Evolutionary conservation across 768 basidiomycete species (phyloP).

Genomic region (Coprinellus aureogranulatus): DNA sequence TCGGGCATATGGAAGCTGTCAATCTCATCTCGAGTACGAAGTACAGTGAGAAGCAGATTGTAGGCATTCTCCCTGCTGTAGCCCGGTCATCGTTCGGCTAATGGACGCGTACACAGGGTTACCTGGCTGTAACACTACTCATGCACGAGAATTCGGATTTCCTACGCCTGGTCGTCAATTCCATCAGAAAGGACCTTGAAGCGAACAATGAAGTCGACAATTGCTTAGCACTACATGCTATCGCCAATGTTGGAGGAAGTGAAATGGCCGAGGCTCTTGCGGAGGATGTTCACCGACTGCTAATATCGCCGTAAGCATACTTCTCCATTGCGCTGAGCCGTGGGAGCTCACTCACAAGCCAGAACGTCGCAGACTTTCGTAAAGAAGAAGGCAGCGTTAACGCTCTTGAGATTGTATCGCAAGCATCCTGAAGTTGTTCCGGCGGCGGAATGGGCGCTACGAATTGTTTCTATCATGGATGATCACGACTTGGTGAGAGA

Average conservation of each 20-base stretch:
- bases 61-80: slow-evolving; percentile 41
- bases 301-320: slow-evolving; percentile 83
- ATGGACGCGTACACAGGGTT: slow-evolving; percentile 60
- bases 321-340: not conserved
- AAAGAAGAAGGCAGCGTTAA: slow-evolving; percentile 97
- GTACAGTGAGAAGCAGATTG: slow-evolving; percentile 99
- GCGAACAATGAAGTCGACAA: slow-evolving; percentile 93
- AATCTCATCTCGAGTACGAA: slow-evolving; percentile 94
- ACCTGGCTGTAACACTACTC: slow-evolving; percentile 91
- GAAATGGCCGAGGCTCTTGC: slow-evolving; percentile 97
- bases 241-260: slow-evolving; percentile 95
- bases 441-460: slow-evolving; percentile 91
- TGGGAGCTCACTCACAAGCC: slow-evolving; percentile 8
- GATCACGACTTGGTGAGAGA: slow-evolving; percentile 72
- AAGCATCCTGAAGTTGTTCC: slow-evolving; percentile 95
- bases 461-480: slow-evolving; percentile 95
- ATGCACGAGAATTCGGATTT: slow-evolving; percentile 99
- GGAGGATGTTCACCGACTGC: slow-evolving; percentile 89
- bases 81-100: slow-evolving; percentile 3
- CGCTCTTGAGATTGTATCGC: slow-evolving; percentile 86
- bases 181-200: slow-evolving; percentile 95
- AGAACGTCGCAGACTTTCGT: slow-evolving; percentile 95
- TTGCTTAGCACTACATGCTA: slow-evolving; percentile 94
- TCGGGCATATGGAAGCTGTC: slow-evolving; percentile 99
- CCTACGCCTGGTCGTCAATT: slow-evolving; percentile 94